Conservation (phyloP, 345 rosid genomes). For the Gossypium ekmanianum region DNA sequence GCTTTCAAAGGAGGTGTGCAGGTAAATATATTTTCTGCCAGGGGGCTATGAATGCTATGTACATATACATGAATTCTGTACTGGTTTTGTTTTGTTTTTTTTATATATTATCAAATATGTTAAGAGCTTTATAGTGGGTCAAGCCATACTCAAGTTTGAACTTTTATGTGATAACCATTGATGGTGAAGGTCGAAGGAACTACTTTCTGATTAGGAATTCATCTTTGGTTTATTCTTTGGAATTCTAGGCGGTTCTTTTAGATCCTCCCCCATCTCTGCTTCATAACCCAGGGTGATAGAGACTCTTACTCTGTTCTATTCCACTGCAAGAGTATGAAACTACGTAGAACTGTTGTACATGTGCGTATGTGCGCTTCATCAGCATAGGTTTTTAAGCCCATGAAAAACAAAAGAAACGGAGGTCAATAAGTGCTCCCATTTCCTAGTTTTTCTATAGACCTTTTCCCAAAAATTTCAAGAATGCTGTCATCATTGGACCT, state of each 20-base stretch:
- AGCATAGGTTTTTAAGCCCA: not conserved
- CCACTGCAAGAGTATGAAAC: not conserved
- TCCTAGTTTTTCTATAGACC: not conserved
- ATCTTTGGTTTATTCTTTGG: no score
- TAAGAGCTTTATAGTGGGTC: not conserved
- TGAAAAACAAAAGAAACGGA: not conserved
- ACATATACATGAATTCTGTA: not conserved
- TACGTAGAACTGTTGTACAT: not conserved
- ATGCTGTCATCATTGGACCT: not conserved
- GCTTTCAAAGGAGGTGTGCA: slow-evolving; percentile 74
- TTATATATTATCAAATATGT: not conserved
- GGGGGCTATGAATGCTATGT: not conserved
- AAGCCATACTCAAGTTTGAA: slow-evolving; percentile 1
- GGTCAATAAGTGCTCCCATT: not conserved
- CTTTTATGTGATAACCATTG: not conserved
- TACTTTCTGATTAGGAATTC: no score
- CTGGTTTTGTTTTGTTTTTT: no score
- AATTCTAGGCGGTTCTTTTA: not conserved
- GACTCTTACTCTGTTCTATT: not conserved
- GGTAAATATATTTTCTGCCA: slow-evolving; percentile 35
- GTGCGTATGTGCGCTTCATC: not conserved
- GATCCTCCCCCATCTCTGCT: not conserved
- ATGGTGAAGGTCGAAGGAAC: not conserved
- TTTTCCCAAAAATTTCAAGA: not conserved
- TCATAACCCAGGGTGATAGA: not conserved